Base-by-base conservation (phyloP, 805 yeast species). In the Wickerhamomyces rabaulensis region DNA sequence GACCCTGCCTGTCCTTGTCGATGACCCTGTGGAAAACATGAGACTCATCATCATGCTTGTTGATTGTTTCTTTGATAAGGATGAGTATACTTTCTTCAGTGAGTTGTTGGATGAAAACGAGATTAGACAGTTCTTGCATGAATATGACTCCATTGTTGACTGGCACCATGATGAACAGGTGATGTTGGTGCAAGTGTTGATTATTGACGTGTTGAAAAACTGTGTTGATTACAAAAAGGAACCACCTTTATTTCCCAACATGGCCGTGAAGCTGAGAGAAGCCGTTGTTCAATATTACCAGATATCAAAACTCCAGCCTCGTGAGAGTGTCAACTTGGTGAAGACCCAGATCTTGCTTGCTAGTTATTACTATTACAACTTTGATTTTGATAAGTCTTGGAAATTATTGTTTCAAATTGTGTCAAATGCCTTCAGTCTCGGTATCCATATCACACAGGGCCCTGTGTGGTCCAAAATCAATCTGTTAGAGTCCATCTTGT, bases 131-230 rank as follows among this genome's bases (percentile, higher is more conserved):
- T 57, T 52, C 25, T 9, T 56, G 19, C 46, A 50, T n/a, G 43
- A 45, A 6, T 50, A 47, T 39, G 17, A 27, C 6, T 3, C 17
- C 1, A 39, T 52, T 13, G 41, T 6, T 0, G 22, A 42, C 4
- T 52, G 55, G 56, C 27, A 44, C 1, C 48, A 54, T 39, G 60
- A 57, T 44, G 57, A 55, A 4, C 46, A 47, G 12, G 25, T 58
- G 50, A 55, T 56, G 52, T 47, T 48, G 1, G 13, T 58, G 8
- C 13, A 52, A 6, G 47, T 49, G 8, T 50, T 58, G 2, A 20
- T 58, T 13, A 49, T 58, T n/a, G 60, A 56, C 25, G 46, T 47
- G 1, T 35, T 55, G 35, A 57, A 58, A 39, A 46, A 44, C 4
- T 43, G 43, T 16, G 15, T 55, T 4, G 17, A 48, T 22, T 25